These are phyloP conservation scores for Mortierella sp. DNA, from an alignment of 371 early-diverging fungal genomes.

Conservation along the genomic window DNA sequence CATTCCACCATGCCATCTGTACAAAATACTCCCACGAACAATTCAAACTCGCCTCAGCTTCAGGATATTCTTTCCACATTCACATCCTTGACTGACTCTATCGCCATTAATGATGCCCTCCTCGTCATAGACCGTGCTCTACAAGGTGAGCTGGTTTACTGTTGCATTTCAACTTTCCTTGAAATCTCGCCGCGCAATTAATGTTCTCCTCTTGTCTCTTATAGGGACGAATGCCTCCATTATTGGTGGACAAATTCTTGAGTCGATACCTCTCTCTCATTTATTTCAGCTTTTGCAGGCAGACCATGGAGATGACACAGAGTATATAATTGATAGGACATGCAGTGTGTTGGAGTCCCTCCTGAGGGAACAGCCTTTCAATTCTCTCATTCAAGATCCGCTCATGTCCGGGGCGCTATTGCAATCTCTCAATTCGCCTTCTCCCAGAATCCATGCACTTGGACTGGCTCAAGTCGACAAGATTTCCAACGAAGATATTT, in stretches of 20 bases:
- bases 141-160: constrained; percentile 15
- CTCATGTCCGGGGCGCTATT: constrained; percentile 15
- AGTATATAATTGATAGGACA: constrained; percentile 21
- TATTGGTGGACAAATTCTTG: constrained; percentile 19
- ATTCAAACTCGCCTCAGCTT: constrained; percentile 7
- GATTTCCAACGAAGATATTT: constrained; percentile 10
- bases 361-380: constrained; percentile 19
- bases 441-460: constrained; percentile 15
- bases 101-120: constrained; percentile 34
- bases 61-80: constrained; percentile 16
- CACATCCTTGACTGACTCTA: constrained; percentile 27
- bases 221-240: constrained; percentile 1
- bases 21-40: not conserved
- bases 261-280: constrained; percentile 23
- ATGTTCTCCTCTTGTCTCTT: not conserved
- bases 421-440: constrained; percentile 30
- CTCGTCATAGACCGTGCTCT: constrained; percentile 28
- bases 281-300: constrained; percentile 39
- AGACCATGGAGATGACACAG: constrained; percentile 39
- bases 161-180: not conserved
- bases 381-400: constrained; percentile 27
- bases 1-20: constrained; percentile 18
- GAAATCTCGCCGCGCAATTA: not conserved
- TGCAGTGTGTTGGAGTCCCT: constrained; percentile 31
- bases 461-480: constrained; percentile 47